Conservation (phyloP, 1,284 basidiomycete species). For the Austroboletus novae-zelandiae region DNA sequence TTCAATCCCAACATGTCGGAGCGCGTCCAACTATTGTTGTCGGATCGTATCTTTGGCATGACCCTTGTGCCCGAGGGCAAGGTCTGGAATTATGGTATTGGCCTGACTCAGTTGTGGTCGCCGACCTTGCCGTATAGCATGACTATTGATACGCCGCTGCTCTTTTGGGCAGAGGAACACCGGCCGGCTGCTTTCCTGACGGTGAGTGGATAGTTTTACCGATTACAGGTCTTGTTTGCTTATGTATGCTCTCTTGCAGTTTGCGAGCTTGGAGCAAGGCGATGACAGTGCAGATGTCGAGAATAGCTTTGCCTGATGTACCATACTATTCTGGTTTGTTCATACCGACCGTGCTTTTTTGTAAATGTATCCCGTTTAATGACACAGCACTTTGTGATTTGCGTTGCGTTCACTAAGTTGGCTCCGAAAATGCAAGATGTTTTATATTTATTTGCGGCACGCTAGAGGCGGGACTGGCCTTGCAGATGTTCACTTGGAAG, state of each 20-base stretch:
- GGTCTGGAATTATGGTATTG: conserved; percentile 93
- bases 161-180: conserved; percentile 97
- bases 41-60: conserved; percentile 91
- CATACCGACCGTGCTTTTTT: conserved; percentile 9
- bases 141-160: conserved; percentile 85
- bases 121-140: conserved; percentile 83
- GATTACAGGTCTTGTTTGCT: not conserved
- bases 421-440: too few species aligned
- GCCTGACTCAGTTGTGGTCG: conserved; percentile 90
- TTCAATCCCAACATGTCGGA: conserved; percentile 99
- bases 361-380: conserved; percentile 17
- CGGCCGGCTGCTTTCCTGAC: conserved; percentile 89
- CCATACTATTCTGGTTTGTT: conserved; percentile 3
- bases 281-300: conserved; percentile 91
- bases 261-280: conserved; percentile 80
- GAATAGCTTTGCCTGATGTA: conserved; percentile 71
- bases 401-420: too few species aligned
- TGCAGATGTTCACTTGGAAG: too few species aligned
- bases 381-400: not conserved
- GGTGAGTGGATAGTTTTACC: conserved; percentile 43
- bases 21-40: conserved; percentile 91
- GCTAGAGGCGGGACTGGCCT: too few species aligned
- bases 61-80: conserved; percentile 88
- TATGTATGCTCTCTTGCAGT: conserved; percentile 41
- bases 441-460: too few species aligned